Percentiles rank a stretch among this genome's conserved stretches.
Conservation (phyloP, 148 eudicot species). For the Nepenthes gracilis region DNA sequence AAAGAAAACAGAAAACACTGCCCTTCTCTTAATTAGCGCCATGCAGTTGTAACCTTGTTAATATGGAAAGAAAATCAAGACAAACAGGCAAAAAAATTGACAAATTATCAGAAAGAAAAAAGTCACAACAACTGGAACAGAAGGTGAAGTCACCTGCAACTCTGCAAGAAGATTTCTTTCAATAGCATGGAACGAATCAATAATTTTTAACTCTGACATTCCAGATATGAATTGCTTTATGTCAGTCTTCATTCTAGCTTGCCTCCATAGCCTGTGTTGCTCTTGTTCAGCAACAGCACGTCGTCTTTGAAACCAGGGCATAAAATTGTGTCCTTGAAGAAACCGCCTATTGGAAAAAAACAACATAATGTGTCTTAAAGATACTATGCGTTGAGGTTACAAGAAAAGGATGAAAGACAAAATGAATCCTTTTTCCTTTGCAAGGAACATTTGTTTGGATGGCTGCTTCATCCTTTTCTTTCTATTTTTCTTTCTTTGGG, state of each 20-base stretch:
- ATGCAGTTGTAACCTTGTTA: too few relatives aligned
- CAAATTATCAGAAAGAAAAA: neutral
- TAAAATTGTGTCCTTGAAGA: constrained; percentile 70
- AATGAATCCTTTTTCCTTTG: neutral
- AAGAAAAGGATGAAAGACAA: neutral
- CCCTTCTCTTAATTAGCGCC: too few relatives aligned
- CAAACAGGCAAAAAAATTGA: too few relatives aligned
- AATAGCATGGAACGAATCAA: constrained; percentile 81
- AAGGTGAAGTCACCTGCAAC: constrained; percentile 36
- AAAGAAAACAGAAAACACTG: too few relatives aligned
- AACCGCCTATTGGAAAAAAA: constrained; percentile 48
- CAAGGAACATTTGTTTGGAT: too few relatives aligned
- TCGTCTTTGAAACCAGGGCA: constrained; percentile 84
- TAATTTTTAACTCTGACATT: constrained; percentile 76
- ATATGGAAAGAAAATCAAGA: too few relatives aligned
- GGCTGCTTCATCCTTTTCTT: too few relatives aligned
- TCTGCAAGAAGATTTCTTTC: constrained; percentile 80
- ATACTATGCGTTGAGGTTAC: neutral
- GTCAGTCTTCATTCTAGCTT: constrained; percentile 77
- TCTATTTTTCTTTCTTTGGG: too few relatives aligned
- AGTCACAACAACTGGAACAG: neutral
- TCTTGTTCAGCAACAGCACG: constrained; percentile 84
- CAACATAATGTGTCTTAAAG: constrained; percentile 1
- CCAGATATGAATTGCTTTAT: constrained; percentile 45
- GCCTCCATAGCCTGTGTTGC: constrained; percentile 74